Evolutionary conservation across 139 green algal genomes (phyloP).

Genomic region (Auxenochlorella protothecoides): DNA sequence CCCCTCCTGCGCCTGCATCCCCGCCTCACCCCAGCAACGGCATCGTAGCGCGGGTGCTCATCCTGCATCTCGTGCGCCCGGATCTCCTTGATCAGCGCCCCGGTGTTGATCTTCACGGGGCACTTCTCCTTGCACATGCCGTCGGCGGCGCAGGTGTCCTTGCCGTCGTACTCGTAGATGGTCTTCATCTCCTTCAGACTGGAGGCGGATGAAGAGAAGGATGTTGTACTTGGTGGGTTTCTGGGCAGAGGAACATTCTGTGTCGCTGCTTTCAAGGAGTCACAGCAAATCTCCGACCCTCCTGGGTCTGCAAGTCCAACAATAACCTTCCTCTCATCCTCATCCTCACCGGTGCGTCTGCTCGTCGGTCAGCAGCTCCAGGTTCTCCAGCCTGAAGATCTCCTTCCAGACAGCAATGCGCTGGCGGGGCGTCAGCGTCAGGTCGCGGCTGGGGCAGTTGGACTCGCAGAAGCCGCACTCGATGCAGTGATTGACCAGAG

Average conservation of each 20-base stretch:
- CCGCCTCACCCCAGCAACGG: too few species aligned
- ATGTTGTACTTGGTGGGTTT: background rate
- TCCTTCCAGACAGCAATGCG: constrained; percentile 88
- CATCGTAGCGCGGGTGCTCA: background rate
- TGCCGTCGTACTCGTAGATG: constrained; percentile 66
- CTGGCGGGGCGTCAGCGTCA: constrained; percentile 89
- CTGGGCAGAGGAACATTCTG: too few species aligned
- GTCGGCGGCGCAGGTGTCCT: constrained; percentile 88
- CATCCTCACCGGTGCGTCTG: constrained; percentile 41
- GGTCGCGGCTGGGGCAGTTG: constrained; percentile 88
- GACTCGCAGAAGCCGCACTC: constrained; percentile 98
- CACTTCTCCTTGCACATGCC: constrained; percentile 99
- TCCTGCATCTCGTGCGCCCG: constrained; percentile 49
- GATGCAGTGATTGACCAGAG: constrained; percentile 87
- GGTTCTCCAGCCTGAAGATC: constrained; percentile 60
- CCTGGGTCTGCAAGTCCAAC: background rate
- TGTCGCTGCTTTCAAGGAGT: too few species aligned
- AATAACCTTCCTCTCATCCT: too few species aligned
- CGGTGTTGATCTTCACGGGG: constrained; percentile 98
- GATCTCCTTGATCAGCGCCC: constrained; percentile 81
- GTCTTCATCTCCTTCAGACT: constrained; percentile 51
- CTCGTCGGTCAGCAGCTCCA: constrained; percentile 24
- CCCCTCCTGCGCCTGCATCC: too few species aligned
- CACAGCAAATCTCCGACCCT: background rate
- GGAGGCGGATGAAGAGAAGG: background rate